Percentiles rank a stretch among this genome's conserved stretches.
These are phyloP conservation scores for Pythium aristosporum DNA, from an alignment of 352 stramenopile species.

Conservation along the genomic window DNA sequence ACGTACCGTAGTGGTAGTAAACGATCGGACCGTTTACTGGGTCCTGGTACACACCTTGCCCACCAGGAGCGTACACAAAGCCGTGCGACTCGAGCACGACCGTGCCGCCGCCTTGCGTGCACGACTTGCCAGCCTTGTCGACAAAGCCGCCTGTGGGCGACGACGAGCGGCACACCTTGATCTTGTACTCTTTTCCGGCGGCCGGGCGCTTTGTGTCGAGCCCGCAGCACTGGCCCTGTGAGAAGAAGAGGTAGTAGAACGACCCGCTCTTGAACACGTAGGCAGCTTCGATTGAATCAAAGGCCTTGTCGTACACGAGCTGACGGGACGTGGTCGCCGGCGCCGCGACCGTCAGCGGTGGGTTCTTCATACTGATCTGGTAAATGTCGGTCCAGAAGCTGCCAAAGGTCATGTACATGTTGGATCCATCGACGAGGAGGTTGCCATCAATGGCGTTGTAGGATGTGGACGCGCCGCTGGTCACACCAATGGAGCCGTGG, in stretches of 20 bases:
- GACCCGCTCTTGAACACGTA: slow-evolving; percentile 38
- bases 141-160: slow-evolving; percentile 36
- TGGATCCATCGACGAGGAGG: slow-evolving; percentile 32
- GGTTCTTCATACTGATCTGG: slow-evolving; percentile 33
- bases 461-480: slow-evolving; percentile 33
- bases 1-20: slow-evolving; percentile 59
- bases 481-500: slow-evolving; percentile 33
- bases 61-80: slow-evolving; percentile 45
- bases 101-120: slow-evolving; percentile 41
- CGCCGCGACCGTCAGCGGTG: slow-evolving; percentile 22
- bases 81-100: slow-evolving; percentile 45
- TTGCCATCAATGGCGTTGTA: slow-evolving; percentile 66
- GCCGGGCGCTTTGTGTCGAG: slow-evolving; percentile 29
- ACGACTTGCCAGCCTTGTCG: slow-evolving; percentile 35
- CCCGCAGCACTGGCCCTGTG: slow-evolving; percentile 38
- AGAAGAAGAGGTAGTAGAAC: slow-evolving; percentile 53
- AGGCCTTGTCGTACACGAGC: slow-evolving; percentile 36
- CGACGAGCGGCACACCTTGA: slow-evolving; percentile 42
- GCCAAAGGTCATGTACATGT: slow-evolving; percentile 50
- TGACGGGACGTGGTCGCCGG: slow-evolving; percentile 7
- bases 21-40: slow-evolving; percentile 39
- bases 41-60: slow-evolving; percentile 48
- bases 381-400: slow-evolving; percentile 46
- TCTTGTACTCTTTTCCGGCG: slow-evolving; percentile 48
- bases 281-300: slow-evolving; percentile 36